Base-by-base conservation (phyloP, 768 basidiomycete species). In the Lyophyllum semitale region DNA sequence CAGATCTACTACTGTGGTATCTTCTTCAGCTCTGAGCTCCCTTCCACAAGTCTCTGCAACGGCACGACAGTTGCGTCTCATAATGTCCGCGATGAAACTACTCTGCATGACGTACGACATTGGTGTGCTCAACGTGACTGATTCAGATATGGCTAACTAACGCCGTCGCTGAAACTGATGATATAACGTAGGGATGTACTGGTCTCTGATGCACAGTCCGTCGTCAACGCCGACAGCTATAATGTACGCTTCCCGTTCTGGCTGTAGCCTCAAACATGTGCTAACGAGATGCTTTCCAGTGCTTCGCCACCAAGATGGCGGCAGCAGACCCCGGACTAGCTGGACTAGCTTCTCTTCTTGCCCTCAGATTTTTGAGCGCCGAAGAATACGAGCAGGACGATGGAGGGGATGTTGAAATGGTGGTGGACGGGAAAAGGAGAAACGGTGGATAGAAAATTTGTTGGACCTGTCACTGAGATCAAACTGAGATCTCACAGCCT, bases 11-110 rank as follows among this genome's bases (percentile, higher is more conserved):
- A 60, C 67, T 80, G 78, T 69, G 65, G 62, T 59, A 67, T 76
- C 59, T 79, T 81, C 73, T 81, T 76, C 72, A 71, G 72, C 53
- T n/a, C n/a, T n/a, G 73, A 81, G 61, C 75, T 78, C 17, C 29
- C 76, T 8, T 67, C 65, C 29, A 48, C 63, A 38, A 63, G 55
- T 41, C 73, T 79, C 33, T 81, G 79, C 72, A 64, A 63, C 49
- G 77, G 74, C 18, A 79, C 77, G 22, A 66, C 71, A 22, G 78
- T 79, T 35, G 69, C 73, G 13, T 70, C 75, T 20, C 76, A 77
- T 59, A 78, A 76, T 62, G 65, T 77, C 57, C 76, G 79, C 49
- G 77, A 77, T 50, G 79, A 76, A 27, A 79, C 78, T 15, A 75
- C 72, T 46, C 71, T 81, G 22, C 78, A 81, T 56, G 50, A 51